Evolutionary conservation across 2,329 filamentous ascomycete species (phyloP), one percentile per base, ranked within the genome.

Genomic region (Diaporthe sp.): DNA sequence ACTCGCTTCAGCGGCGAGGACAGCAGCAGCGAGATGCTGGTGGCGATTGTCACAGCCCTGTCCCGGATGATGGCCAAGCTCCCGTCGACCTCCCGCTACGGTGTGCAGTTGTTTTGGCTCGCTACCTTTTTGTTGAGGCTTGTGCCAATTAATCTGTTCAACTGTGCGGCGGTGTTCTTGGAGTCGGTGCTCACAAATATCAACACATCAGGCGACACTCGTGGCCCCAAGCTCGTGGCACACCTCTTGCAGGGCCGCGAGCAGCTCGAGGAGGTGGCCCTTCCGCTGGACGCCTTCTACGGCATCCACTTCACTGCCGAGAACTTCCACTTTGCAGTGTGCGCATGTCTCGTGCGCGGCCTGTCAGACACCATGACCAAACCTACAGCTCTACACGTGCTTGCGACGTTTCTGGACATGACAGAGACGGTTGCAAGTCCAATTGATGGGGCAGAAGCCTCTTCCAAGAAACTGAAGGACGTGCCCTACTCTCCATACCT

Each of bases 51-150:
- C 31, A 92, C 90, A 3, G 90, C 91, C 3, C 82, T 94, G 60
- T 92, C 92, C 15, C 93, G 93, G 81, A 93, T 94, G 92, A 92
- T 94, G 87, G 87, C 90, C 22, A 93, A 94, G 80, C 86, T 94
- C 28, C 90, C 91, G 8, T 89, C 91, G 3, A 88, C 91, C 13
- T 94, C 92, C 39, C 89, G 92, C 44, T 94, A 94, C 79, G 91
- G 92, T 0, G 84, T 93, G 47, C 92, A 94, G 79, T 85, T 94
- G 8, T 94, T 94, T 81, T 94, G 92, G 92, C 85, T 94, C 47
- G 92, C 91, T 13, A 90, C 94, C 78, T 93, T 92, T 3, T 85
- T 94, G 1, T 86, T 94, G 34, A 88, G 92, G 10, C 87, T 94
- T 3, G 90, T 93, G 22, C 92, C 92, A 4, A 85, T 89, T 8